A percentile compares a stretch with the other conserved stretches of the same genome.
Conservation (phyloP, 2,329 filamentous ascomycete species). For the Diaporthe destruens region DNA sequence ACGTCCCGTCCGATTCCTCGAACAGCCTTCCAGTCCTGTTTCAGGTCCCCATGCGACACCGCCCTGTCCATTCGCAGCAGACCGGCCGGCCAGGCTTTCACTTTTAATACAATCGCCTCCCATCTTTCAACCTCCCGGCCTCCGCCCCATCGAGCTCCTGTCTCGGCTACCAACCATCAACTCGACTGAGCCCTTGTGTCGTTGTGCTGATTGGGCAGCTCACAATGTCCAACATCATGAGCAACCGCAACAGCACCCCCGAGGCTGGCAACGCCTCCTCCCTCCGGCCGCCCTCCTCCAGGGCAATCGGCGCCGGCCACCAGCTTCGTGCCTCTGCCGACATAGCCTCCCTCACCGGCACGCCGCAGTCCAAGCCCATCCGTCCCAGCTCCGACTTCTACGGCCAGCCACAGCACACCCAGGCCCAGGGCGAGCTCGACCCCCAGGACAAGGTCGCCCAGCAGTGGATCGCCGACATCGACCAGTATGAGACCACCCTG, state of each 20-base stretch:
- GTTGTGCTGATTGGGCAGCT: constrained; percentile 48
- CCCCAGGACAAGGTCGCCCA: constrained; percentile 93
- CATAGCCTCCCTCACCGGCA: constrained; percentile 82
- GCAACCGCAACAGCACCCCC: constrained; percentile 96
- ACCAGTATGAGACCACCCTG: constrained; percentile 98
- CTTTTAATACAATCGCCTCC: constrained; percentile 43
- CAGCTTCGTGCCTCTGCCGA: constrained; percentile 95
- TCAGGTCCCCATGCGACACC: constrained; percentile 51
- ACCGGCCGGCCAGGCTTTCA: constrained; percentile 41
- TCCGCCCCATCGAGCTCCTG: constrained; percentile 39
- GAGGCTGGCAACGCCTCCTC: constrained; percentile 86
- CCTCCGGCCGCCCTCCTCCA: constrained; percentile 84
- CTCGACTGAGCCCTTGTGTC: constrained; percentile 30
- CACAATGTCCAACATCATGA: constrained; percentile 78
- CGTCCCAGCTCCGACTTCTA: constrained; percentile 97
- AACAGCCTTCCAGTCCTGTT: constrained; percentile 52
- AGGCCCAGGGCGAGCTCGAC: constrained; percentile 79
- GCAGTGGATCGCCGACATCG: constrained; percentile 99
- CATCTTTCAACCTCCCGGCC: constrained; percentile 38
- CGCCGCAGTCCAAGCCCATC: constrained; percentile 80
- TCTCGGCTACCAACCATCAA: constrained; percentile 39
- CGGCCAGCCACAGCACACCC: constrained; percentile 78
- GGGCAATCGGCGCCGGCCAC: constrained; percentile 82
- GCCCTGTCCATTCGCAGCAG: constrained; percentile 42
- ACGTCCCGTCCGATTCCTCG: constrained; percentile 42